phyloP scores from a whole-genome alignment of 345 rosid genomes.

The Schrenkiella parvula region DNA sequence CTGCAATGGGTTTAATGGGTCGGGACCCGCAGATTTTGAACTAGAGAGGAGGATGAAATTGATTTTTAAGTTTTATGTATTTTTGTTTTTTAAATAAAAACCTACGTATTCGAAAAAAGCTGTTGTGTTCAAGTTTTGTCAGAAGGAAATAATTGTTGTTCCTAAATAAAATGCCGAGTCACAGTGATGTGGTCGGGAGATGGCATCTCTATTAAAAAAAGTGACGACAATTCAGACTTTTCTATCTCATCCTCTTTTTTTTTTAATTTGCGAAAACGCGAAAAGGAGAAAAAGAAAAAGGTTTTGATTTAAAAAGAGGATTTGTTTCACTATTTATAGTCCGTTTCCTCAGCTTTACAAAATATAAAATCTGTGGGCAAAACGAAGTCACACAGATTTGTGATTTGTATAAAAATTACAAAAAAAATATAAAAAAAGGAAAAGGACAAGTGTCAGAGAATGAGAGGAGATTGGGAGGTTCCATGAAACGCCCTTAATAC shows the following conservation, averaged over 20 bases:
- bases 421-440: neutral
- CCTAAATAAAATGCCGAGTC: neutral
- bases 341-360: neutral
- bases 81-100: neutral
- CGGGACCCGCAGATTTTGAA: no score
- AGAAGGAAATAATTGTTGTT: neutral
- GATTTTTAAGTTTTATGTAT: neutral
- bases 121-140: neutral
- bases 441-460: neutral
- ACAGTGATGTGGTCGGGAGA: neutral
- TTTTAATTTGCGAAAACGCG: neutral
- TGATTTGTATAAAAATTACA: no score
- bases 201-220: neutral
- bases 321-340: constrained; percentile 7
- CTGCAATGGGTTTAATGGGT: no score
- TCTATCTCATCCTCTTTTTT: neutral
- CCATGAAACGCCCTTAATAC: constrained; percentile 9
- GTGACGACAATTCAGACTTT: neutral
- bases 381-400: no score
- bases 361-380: no score
- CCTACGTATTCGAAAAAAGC: neutral
- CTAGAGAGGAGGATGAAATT: no score
- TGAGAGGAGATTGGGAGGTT: neutral
- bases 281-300: neutral
- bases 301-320: neutral